Evolutionary conservation across 169 alveolate genomes (phyloP).

Genomic region (Plasmodium falciparum): DNA sequence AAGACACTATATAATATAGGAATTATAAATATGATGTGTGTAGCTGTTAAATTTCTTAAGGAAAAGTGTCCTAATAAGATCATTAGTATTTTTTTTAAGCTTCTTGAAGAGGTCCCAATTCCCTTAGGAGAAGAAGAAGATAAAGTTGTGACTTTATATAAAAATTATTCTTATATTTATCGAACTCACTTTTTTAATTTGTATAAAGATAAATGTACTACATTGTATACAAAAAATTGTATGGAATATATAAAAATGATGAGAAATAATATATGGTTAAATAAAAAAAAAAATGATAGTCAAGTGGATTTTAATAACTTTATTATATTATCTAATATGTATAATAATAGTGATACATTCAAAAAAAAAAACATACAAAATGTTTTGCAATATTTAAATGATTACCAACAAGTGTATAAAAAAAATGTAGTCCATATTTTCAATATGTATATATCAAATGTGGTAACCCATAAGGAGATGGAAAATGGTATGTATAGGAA

Average conservation of each 20-base stretch:
- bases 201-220: constrained; percentile 62
- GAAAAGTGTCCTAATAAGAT: constrained; percentile 19
- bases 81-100: constrained; percentile 54
- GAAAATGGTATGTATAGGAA: neutral
- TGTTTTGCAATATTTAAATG: constrained; percentile 24
- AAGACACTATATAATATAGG: constrained; percentile 17
- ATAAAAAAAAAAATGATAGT: constrained; percentile 12
- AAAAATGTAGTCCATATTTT: neutral
- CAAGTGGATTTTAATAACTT: constrained; percentile 74
- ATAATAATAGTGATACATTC: constrained; percentile 41
- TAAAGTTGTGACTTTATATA: constrained; percentile 31
- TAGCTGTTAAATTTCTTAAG: constrained; percentile 21
- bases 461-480: neutral
- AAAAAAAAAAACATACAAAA: constrained; percentile 38
- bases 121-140: constrained; percentile 42
- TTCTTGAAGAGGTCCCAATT: constrained; percentile 30
- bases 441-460: neutral
- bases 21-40: constrained; percentile 43
- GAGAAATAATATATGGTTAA: neutral
- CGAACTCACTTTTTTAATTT: constrained; percentile 54
- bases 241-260: constrained; percentile 56
- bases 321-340: constrained; percentile 62
- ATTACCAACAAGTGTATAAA: constrained; percentile 21
- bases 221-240: constrained; percentile 42
- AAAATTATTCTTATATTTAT: constrained; percentile 50